phyloP scores from a whole-genome alignment of 495 filamentous ascomycete species.

The Penicillium coprophilum region DNA sequence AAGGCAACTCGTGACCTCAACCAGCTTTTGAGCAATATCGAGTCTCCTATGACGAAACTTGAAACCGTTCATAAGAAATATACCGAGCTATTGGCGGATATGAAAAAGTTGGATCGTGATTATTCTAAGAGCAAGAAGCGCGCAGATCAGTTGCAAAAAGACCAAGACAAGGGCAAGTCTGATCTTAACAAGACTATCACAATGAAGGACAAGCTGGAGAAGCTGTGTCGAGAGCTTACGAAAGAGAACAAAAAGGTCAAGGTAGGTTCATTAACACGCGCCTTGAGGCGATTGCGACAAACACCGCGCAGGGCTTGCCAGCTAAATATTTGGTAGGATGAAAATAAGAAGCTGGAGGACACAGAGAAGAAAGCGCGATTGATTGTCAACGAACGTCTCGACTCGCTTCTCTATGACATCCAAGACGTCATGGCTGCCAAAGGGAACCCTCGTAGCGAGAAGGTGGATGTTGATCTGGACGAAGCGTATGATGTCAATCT shows the following conservation, averaged over 20 bases:
- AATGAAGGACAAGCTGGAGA: conserved; percentile 93
- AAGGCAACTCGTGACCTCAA: conserved; percentile 90
- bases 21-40: conserved; percentile 76
- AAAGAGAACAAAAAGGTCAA: conserved; percentile 97
- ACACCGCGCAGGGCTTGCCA: not conserved
- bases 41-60: conserved; percentile 68
- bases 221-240: conserved; percentile 86
- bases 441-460: conserved; percentile 71
- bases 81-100: conserved; percentile 83
- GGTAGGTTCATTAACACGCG: conserved; percentile 48
- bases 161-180: conserved; percentile 82
- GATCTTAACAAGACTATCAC: conserved; percentile 84
- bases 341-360: conserved; percentile 82
- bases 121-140: conserved; percentile 94
- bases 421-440: conserved; percentile 78
- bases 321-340: conserved; percentile 60
- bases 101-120: conserved; percentile 92
- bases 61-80: conserved; percentile 89
- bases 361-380: conserved; percentile 77
- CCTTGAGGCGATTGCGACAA: not conserved
- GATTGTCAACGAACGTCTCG: conserved; percentile 81
- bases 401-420: conserved; percentile 70
- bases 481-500: conserved; percentile 63
- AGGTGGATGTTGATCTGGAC: conserved; percentile 76
- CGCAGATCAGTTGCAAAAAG: conserved; percentile 91